These are phyloP conservation scores for Dictyostelium brefeldianum DNA, from an alignment of 78 protist species.

Conservation along the genomic window DNA sequence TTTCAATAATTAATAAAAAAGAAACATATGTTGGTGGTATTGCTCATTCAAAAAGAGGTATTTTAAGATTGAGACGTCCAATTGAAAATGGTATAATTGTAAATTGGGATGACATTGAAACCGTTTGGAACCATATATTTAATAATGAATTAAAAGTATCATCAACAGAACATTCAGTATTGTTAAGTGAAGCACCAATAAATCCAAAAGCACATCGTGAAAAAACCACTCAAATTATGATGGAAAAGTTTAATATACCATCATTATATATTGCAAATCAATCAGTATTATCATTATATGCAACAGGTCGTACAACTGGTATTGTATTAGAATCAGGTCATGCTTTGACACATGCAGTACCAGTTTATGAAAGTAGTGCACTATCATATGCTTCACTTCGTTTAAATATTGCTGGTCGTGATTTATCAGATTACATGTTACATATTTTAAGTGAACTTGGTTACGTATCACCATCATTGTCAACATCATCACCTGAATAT, in stretches of 20 bases:
- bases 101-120: constrained; percentile 91
- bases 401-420: constrained; percentile 98
- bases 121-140: constrained; percentile 96
- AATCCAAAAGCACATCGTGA: too few relatives aligned
- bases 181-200: constrained; percentile 98
- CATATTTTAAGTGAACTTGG: constrained; percentile 70
- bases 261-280: constrained; percentile 94
- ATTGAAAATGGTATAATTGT: constrained; percentile 97
- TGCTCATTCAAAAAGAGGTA: too few relatives aligned
- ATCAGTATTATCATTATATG: constrained; percentile 97
- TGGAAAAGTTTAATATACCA: constrained; percentile 95
- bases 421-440: constrained; percentile 87
- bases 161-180: constrained; percentile 91
- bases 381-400: constrained; percentile 93
- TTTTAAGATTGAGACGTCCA: too few relatives aligned
- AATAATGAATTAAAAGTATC: constrained; percentile 88
- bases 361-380: constrained; percentile 98
- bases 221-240: constrained; percentile 93
- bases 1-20: too few relatives aligned
- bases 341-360: constrained; percentile 99
- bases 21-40: too few relatives aligned
- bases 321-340: constrained; percentile 99
- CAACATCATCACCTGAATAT: too few relatives aligned
- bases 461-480: too few relatives aligned
- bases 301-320: constrained; percentile 95